Base-by-base conservation (phyloP, 352 stramenopile species). In the Pythium volutum region DNA sequence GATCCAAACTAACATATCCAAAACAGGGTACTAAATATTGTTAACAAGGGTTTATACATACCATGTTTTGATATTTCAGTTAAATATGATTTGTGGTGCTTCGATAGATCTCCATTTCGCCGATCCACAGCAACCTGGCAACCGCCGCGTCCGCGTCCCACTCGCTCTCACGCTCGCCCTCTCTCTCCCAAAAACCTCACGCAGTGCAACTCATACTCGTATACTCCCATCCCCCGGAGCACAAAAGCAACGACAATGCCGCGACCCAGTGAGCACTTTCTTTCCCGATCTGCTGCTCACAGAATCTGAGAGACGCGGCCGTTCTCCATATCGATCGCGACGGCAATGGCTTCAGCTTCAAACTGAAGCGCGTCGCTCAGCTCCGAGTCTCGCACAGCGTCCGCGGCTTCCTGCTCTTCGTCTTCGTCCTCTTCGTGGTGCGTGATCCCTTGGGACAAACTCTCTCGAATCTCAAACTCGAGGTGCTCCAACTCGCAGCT, bases 251-350 rank as follows among this genome's bases (percentile, higher is more conserved):
- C 31, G 31, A 34, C 29, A 12, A 43, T 16, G 36, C 2, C 9
- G n/a, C 36, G 9, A 18, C 36, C 14, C 1, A 18, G 1, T 43
- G 36, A 5, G n/a, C n/a, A n/a, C n/a, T n/a, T n/a, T n/a, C n/a
- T n/a, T n/a, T 18, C 14, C 15, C 2, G 36, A 22, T 43, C 31
- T 27, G 9, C 29, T 6, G 11, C 9, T 57, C n/a, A 59, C 1
- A 52, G 43, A 49, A 43, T 22, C 23, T 59, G 59, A 4, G 49
- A 55, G 41, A 59, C 15, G 27, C 45, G 52, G n/a, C 59, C 59
- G 33, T 43, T 42, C 42, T 67, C 59, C 54, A 67, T 16, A 46
- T 67, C 59, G 10, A 61, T 47, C 23, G 59, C 39, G 41, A 67
- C 59, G 15, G 59, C 51, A 23, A 61, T 56, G 15, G 52, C 59